These are phyloP conservation scores for Lactarius tabidus DNA, from an alignment of 768 basidiomycete species.

Conservation along the genomic window DNA sequence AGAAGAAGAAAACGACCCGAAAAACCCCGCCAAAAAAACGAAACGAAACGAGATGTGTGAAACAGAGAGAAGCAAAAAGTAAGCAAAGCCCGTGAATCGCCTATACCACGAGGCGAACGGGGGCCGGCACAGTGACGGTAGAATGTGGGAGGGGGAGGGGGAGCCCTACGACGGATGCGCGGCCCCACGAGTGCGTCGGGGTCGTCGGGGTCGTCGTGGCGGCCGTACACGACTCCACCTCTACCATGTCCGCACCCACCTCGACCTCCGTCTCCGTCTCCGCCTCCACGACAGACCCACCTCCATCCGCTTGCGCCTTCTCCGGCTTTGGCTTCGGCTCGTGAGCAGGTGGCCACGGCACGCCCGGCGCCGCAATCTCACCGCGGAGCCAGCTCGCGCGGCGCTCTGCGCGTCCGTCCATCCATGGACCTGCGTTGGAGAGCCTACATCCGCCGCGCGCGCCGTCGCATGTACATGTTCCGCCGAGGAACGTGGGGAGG, in stretches of 20 bases:
- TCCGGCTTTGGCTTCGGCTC: not conserved
- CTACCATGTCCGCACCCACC: not conserved
- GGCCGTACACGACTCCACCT: not conserved
- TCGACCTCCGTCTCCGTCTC: not conserved
- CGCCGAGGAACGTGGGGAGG: constrained; percentile 58
- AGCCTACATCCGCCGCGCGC: constrained; percentile 53
- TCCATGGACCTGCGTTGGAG: constrained; percentile 69
- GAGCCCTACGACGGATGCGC: constrained; percentile 14
- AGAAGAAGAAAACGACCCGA: no score
- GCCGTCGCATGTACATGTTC: constrained; percentile 56
- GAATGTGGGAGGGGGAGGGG: constrained; percentile 7
- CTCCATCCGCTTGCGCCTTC: not conserved
- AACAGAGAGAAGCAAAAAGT: not conserved
- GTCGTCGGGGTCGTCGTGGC: not conserved
- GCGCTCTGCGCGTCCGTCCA: constrained; percentile 43
- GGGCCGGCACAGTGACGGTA: not conserved
- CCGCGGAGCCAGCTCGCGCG: constrained; percentile 33
- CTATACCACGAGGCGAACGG: constrained; percentile 10
- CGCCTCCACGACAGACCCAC: not conserved
- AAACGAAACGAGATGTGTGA: not conserved
- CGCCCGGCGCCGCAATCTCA: constrained; percentile 21
- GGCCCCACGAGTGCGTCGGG: not conserved
- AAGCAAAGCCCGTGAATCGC: not conserved
- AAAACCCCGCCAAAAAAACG: not conserved
- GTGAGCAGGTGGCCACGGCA: constrained; percentile 16